Conservation (phyloP, 495 filamentous ascomycete genomes). For the Neurospora sp. region DNA sequence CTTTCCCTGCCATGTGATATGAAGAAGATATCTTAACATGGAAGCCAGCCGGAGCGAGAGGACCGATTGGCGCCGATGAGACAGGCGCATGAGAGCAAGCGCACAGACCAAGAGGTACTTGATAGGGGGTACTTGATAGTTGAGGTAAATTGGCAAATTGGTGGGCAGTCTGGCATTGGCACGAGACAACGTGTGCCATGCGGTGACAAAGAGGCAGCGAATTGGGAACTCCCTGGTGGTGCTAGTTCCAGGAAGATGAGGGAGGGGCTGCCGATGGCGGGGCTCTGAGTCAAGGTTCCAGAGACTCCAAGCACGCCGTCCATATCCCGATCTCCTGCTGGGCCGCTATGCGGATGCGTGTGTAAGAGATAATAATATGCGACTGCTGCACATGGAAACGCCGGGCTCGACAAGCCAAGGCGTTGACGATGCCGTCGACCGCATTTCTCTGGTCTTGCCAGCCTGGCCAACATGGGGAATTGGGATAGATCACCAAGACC, state of each 20-base stretch:
- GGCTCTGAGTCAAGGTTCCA: constrained; percentile 10
- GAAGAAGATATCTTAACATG: background rate
- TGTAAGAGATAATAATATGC: background rate
- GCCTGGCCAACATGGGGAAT: background rate
- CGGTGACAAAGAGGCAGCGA: background rate
- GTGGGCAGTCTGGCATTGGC: background rate
- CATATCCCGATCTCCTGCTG: background rate
- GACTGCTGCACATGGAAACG: background rate
- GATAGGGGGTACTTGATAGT: background rate
- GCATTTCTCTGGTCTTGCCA: background rate
- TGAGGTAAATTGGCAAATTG: background rate
- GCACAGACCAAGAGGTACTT: background rate
- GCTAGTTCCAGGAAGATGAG: constrained; percentile 1
- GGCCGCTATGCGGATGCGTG: background rate
- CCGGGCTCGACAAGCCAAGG: background rate
- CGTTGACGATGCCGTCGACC: constrained; percentile 2
- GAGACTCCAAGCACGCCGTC: background rate
- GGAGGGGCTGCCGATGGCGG: constrained; percentile 9
- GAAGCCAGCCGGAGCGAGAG: background rate
- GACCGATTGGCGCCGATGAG: background rate
- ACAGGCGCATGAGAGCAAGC: background rate
- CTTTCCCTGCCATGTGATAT: background rate
- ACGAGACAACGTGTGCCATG: constrained; percentile 5
- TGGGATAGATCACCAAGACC: background rate
- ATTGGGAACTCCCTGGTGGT: constrained; percentile 1